Evolutionary conservation across 176 grass and related monocot species (phyloP), one percentile per base, ranked within the genome.

Genomic region (bread wheat (Triticum aestivum)): DNA sequence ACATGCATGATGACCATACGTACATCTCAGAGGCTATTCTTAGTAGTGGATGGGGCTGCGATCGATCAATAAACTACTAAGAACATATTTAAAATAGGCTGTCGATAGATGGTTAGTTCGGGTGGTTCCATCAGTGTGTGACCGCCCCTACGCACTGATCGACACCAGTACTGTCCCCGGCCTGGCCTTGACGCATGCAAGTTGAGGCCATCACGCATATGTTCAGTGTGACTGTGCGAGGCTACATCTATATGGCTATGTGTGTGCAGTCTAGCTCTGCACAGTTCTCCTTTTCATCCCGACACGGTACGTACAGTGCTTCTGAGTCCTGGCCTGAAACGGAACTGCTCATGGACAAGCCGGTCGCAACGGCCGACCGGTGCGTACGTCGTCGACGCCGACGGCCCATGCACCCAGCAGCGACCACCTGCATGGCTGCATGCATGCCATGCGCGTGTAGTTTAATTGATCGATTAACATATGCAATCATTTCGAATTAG

Each of bases 301-400:
- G 52, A 39, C 38, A 26, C 12, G 38, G 20, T 44, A 13, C 3
- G 71, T 8, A 41, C 58, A 74, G 68, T 54, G 74, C 39, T 13
- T 8, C 1, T 17, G 17, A 35, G 27, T 5, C 26, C 5, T 0
- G n/a, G 32, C 8, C 64, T 75, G 47, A 18, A 68, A 54, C 39
- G 69, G 20, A 73, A 54, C 79, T 87, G 86, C 70, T 87, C 79
- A 87, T 11, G 44, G 86, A 82, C 79, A 87, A 82, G 86, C 70
- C 61, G 56, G 71, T 74, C 12, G 71, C 71, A 74, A 67, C 63
- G 29, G 32, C 21, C 66, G 49, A 9, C 69, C 20, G 69, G 38
- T 69, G 2, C 32, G 24, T 18, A 38, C 33, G 67, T 37, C 17
- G 68, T 37, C 17, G 68, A 37, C 66, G 67, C 10, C 68, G 34